Conservation (phyloP, 352 stramenopile species). For the Phytopythium ostracodes region DNA sequence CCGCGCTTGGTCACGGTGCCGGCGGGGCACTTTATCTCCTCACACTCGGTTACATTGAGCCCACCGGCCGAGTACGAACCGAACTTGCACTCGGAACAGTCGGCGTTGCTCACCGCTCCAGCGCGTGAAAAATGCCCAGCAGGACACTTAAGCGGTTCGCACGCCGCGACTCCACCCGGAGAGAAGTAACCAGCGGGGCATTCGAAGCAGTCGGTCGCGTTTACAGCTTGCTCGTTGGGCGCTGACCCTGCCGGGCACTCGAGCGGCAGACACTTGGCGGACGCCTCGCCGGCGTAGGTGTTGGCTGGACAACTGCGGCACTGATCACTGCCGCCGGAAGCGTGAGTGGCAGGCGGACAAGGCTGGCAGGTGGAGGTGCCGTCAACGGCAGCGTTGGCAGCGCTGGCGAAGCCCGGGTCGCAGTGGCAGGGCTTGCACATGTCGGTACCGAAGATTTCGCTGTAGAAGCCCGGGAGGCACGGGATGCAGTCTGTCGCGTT, state of each 20-base stretch:
- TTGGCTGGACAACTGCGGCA: conserved; percentile 30
- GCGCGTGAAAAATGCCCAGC: conserved; percentile 22
- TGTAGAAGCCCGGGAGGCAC: conserved; percentile 34
- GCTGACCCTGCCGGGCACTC: conserved; percentile 24
- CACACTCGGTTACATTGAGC: conserved; percentile 16
- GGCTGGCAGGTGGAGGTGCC: conserved; percentile 13
- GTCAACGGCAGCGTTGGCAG: conserved; percentile 6
- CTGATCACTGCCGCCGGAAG: conserved; percentile 27
- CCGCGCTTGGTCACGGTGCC: conserved; percentile 27
- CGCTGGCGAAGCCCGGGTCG: conserved; percentile 21
- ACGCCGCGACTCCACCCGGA: conserved; percentile 18
- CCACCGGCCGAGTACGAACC: conserved; percentile 35
- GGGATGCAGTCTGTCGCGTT: conserved; percentile 21
- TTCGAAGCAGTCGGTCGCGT: conserved; percentile 31
- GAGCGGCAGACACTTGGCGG: conserved; percentile 22
- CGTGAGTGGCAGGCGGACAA: conserved; percentile 24
- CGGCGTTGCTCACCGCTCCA: conserved; percentile 18
- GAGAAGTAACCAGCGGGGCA: conserved; percentile 34
- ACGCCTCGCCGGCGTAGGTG: conserved; percentile 21
- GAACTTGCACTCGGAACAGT: conserved; percentile 28
- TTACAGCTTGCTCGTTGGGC: conserved; percentile 22
- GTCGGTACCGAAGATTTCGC: conserved; percentile 25
- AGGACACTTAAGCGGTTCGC: conserved; percentile 20
- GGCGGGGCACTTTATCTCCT: conserved; percentile 15
- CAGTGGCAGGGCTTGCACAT: conserved; percentile 37